Evolutionary conservation across 176 grass and related monocot species (phyloP), one percentile per base, ranked within the genome.

Genomic region (Aechmea fasciata): DNA sequence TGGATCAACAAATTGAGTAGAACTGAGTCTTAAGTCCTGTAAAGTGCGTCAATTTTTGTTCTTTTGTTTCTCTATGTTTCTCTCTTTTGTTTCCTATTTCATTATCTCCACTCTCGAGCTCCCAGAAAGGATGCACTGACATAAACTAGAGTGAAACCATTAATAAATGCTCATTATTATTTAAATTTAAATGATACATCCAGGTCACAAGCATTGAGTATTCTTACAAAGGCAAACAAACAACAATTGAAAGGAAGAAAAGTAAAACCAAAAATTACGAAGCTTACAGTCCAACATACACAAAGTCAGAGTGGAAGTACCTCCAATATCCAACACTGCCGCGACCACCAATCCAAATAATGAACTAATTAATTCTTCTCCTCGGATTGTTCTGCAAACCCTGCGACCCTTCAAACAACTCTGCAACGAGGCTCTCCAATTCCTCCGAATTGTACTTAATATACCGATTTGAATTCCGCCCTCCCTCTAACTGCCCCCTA

Each of bases 361-460:
- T 72, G 76, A 57, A 88, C 69, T 66, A 73, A 66, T 72, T 92
- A 77, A 76, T 57, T 23, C 57, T 83, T 78, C 14, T 83, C 74
- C 65, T 69, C 22, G 51, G 66, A 49, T 48, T 13, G 50, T 19
- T 76, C 20, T 64, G 66, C 12, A 50, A 65, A 2, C 25, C 11
- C 12, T 65, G 9, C 28, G 57, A 48, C 29, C 94, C 94, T 84
- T 99, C 94, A 64, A 99, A 99, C 53, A 99, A 85, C 83, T 99
- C 87, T 11, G 82, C 77, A 47, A 99, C 85, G 23, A 83, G 87
- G 63, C 86, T 88, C 70, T 99, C 94, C 69, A 93, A 67, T 82
- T 99, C 94, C 26, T 99, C 94, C 64, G 80, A 65, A 72, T 49
- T 90, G 76, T 99, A 99, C 71, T 99, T 99, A 72, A 99, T 77